Conservation (phyloP, 257 asterid species). For the Solanum appendiculatum region DNA sequence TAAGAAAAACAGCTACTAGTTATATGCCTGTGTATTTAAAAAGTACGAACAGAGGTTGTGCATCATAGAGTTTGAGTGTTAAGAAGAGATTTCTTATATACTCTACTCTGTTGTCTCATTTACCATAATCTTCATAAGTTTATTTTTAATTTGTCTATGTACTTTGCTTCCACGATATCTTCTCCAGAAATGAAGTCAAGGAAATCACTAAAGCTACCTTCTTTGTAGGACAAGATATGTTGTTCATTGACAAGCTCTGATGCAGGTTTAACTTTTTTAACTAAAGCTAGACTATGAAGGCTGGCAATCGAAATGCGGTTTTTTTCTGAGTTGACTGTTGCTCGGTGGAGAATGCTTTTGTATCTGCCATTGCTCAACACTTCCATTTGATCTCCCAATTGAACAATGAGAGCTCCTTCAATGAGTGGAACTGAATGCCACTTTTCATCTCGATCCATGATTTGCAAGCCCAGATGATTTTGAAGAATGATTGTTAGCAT, state of each 20-base stretch:
- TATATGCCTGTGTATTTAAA: background rate
- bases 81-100: background rate
- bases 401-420: slow-evolving; percentile 38
- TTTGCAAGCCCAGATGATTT: slow-evolving; percentile 38
- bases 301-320: background rate
- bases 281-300: background rate
- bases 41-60: background rate
- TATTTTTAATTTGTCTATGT: background rate
- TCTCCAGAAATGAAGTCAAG: background rate
- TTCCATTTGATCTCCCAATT: slow-evolving; percentile 59
- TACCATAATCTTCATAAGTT: background rate
- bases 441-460: slow-evolving; percentile 22
- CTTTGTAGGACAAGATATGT: background rate
- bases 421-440: slow-evolving; percentile 47
- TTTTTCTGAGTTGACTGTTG: background rate
- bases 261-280: background rate
- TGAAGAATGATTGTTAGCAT: slow-evolving; percentile 41
- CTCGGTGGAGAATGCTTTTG: slow-evolving; percentile 44
- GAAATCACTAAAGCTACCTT: background rate
- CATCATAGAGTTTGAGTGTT: background rate
- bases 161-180: background rate
- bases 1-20: background rate
- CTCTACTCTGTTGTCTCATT: background rate
- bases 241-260: background rate
- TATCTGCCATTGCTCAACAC: slow-evolving; percentile 55